A percentile compares a stretch with the other conserved stretches of the same genome.
These are phyloP conservation scores for Carex arenaria DNA, from an alignment of 202 grass and related monocot genomes.

Conservation along the genomic window DNA sequence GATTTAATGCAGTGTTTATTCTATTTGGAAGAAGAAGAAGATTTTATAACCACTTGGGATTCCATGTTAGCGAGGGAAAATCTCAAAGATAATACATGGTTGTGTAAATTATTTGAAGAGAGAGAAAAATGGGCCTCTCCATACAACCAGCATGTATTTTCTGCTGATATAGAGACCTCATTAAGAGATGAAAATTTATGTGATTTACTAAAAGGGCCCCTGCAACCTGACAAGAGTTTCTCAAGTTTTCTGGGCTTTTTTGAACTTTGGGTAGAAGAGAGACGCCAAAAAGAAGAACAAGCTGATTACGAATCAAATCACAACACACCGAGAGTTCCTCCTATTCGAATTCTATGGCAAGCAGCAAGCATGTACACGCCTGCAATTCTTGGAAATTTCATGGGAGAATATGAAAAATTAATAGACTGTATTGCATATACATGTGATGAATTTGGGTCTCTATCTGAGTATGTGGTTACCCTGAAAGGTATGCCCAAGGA, in stretches of 20 bases:
- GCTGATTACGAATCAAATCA: constrained; percentile 70
- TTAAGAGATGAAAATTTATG: constrained; percentile 49
- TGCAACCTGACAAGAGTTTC: constrained; percentile 47
- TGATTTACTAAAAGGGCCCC: constrained; percentile 32
- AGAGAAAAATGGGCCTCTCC: constrained; percentile 68
- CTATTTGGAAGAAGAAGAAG: constrained; percentile 67
- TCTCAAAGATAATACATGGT: constrained; percentile 59
- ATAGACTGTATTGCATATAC: constrained; percentile 59
- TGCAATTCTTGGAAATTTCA: constrained; percentile 51
- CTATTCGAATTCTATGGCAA: constrained; percentile 61
- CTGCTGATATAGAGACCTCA: constrained; percentile 54
- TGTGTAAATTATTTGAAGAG: constrained; percentile 65
- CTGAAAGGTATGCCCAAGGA: constrained; percentile 66
- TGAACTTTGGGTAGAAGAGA: constrained; percentile 46
- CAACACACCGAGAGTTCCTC: constrained; percentile 41
- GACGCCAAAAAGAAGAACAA: constrained; percentile 57
- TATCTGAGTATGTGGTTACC: constrained; percentile 60
- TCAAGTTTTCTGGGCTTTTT: constrained; percentile 44
- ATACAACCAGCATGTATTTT: constrained; percentile 49
- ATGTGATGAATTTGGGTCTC: constrained; percentile 57
- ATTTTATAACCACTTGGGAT: constrained; percentile 68
- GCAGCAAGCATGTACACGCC: constrained; percentile 74
- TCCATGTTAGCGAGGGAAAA: constrained; percentile 63
- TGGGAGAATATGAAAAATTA: constrained; percentile 64
- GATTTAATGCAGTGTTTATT: constrained; percentile 74